Base-by-base conservation (phyloP, 225 moss, liverwort and hornwort species). In the Neckera pumila region DNA sequence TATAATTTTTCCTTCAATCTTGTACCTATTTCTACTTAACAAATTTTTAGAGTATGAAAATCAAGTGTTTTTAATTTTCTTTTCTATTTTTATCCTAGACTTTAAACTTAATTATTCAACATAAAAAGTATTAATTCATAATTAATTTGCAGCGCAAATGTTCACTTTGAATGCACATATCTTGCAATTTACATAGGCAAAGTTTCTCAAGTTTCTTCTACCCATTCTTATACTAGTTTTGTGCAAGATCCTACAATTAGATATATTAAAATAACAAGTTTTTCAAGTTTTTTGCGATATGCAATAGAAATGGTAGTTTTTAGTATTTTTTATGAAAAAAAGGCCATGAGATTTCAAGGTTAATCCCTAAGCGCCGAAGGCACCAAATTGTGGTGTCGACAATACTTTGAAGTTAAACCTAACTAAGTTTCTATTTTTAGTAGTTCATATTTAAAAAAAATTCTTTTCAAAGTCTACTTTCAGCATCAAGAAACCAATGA, bases 101-200 rank as follows among this genome's bases (percentile, higher is more conserved):
- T 47, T 73, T 18, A 2, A 47, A 45, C 4, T 17, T 11, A 45
- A 10, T 28, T 73, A 30, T 45, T 16, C 30, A 30, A 17, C 6
- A 30, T 18, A 6, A 28, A 3, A 2, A 1, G 2, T 5, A 6
- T 43, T 4, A 45, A 45, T 45, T 45, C 17, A 73, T n/a, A n/a
- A n/a, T n/a, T 15, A 17, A 43, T 28, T 1, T 17, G 0, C 6
- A 28, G 6, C 17, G 17, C 28, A 28, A n/a, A n/a, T n/a, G 4
- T 47, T 47, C 2, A 6, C 30, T 74, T 11, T 0, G 2, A 47
- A 30, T 0, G 0, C 11, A 74, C 28, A 74, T 30, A 47, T 47
- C 30, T 47, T 74, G 4, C 11, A 74, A 30, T 30, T 6, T 30
- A 17, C 0, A 0, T 1, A 0, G 18, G 18, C 30, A 47, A 74